These are phyloP conservation scores for Camellia sinensis DNA, from an alignment of 148 eudicot genomes.

Conservation along the genomic window DNA sequence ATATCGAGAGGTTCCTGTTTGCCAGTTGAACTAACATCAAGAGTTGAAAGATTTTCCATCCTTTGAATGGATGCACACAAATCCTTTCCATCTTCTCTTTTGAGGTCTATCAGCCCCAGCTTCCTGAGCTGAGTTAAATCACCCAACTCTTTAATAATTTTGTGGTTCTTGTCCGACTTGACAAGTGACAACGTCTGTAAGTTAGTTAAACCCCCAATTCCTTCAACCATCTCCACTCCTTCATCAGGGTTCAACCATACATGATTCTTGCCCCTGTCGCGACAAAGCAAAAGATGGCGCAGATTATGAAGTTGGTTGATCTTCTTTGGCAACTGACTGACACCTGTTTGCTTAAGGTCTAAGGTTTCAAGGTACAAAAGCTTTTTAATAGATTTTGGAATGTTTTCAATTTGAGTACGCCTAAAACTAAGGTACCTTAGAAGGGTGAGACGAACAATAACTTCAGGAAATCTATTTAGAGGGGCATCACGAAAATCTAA, in stretches of 20 bases:
- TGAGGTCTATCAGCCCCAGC: conserved; percentile 22
- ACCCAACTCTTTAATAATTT: conserved; percentile 15
- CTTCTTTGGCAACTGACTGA: conserved; percentile 20
- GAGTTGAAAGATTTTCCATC: conserved; percentile 16
- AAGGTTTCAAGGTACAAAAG: conserved; percentile 32
- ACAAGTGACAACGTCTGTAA: conserved; percentile 23
- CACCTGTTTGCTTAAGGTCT: conserved; percentile 29
- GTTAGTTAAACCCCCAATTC: not conserved
- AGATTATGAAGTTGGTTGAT: conserved; percentile 23
- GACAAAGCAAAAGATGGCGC: conserved; percentile 14
- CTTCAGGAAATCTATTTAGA: conserved; percentile 20
- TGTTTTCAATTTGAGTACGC: conserved; percentile 13
- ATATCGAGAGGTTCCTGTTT: conserved; percentile 17
- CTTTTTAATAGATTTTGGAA: conserved; percentile 34
- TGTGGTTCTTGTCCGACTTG: not conserved
- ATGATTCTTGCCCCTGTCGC: not conserved
- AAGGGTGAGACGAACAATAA: conserved; percentile 15
- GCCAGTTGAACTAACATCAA: conserved; percentile 16
- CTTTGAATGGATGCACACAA: conserved; percentile 29
- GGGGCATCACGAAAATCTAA: conserved; percentile 28
- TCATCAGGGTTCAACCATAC: not conserved
- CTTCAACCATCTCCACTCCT: conserved; percentile 10
- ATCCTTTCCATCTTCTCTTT: conserved; percentile 10
- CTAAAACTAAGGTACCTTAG: conserved; percentile 36
- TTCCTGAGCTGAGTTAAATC: conserved; percentile 22